These are phyloP conservation scores for Cardiospermum halicacabum DNA, from an alignment of 345 rosid genomes.

Conservation along the genomic window DNA sequence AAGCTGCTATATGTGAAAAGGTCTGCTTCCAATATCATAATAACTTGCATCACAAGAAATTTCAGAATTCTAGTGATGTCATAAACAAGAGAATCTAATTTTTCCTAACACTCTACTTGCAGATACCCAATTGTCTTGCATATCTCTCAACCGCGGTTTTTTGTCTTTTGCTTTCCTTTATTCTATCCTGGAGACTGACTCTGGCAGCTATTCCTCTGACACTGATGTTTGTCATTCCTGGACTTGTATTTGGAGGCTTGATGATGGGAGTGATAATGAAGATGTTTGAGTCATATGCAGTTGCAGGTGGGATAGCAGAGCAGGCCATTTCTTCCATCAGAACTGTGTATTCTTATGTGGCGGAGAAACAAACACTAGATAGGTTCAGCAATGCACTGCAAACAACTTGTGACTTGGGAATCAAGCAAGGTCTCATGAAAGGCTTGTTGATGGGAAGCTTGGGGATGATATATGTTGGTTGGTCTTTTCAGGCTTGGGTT, in stretches of 20 bases:
- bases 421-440: conserved; percentile 56
- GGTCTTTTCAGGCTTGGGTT: conserved; percentile 67
- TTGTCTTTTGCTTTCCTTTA: conserved; percentile 44
- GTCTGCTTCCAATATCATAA: conserved; percentile 18
- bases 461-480: conserved; percentile 58
- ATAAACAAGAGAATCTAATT: not conserved
- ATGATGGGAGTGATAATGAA: conserved; percentile 58
- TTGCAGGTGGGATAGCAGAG: conserved; percentile 66
- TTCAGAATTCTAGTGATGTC: not conserved
- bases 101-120: conserved; percentile 10
- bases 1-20: conserved; percentile 67
- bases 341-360: conserved; percentile 56
- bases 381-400: conserved; percentile 49
- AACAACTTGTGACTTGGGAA: conserved; percentile 44
- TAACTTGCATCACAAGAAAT: not conserved
- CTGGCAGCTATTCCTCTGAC: conserved; percentile 55
- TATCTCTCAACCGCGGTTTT: conserved; percentile 46
- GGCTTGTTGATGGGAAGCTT: conserved; percentile 70
- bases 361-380: conserved; percentile 39
- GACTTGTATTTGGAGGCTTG: conserved; percentile 54
- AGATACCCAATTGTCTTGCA: conserved; percentile 58
- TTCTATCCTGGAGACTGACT: conserved; percentile 56
- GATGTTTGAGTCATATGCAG: conserved; percentile 52
- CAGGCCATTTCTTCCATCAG: conserved; percentile 66
- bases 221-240: conserved; percentile 49